Evolutionary conservation across 176 grass and related monocot genomes (phyloP).

Genomic region (Neostapfia colusana): DNA sequence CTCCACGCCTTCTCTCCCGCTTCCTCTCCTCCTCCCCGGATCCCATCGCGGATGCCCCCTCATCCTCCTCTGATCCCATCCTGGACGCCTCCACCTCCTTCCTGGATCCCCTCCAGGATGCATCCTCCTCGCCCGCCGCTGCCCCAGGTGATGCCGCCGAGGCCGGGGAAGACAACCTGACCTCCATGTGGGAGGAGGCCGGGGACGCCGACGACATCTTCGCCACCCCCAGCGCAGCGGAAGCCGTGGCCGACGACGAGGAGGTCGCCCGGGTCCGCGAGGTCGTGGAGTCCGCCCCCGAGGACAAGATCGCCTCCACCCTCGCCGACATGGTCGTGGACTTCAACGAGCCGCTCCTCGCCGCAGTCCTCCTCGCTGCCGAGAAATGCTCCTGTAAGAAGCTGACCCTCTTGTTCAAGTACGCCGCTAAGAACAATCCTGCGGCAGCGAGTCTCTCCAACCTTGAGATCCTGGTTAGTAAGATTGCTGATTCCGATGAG

Average conservation of each 20-base stretch:
- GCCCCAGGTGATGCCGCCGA: slow-evolving; percentile 6
- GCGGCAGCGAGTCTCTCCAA: slow-evolving; percentile 50
- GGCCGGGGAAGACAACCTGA: slow-evolving; percentile 50
- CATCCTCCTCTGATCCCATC: slow-evolving; percentile 9
- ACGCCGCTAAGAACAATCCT: slow-evolving; percentile 51
- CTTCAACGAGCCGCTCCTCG: slow-evolving; percentile 66
- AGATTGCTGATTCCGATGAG: slow-evolving; percentile 45
- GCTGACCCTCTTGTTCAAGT: slow-evolving; percentile 59
- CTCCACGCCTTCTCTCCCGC: slow-evolving; percentile 41
- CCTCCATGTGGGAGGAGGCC: slow-evolving; percentile 62
- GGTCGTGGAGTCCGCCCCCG: slow-evolving; percentile 35
- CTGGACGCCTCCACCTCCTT: slow-evolving; percentile 28
- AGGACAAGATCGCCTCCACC: slow-evolving; percentile 52
- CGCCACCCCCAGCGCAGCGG: slow-evolving; percentile 19
- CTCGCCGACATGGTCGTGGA: slow-evolving; percentile 61
- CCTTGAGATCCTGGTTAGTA: slow-evolving; percentile 52
- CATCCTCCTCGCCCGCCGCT: not conserved
- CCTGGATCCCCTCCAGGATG: slow-evolving; percentile 36
- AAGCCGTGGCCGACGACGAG: slow-evolving; percentile 47
- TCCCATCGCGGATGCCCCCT: slow-evolving; percentile 30
- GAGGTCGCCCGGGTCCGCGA: slow-evolving; percentile 52
- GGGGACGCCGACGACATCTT: slow-evolving; percentile 54
- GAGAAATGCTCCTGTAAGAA: slow-evolving; percentile 54
- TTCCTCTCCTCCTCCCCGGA: slow-evolving; percentile 63
- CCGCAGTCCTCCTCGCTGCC: slow-evolving; percentile 55